A percentile compares a stretch with the other conserved stretches of the same genome.
phyloP scores from a whole-genome alignment of 75 land plant genomes.

The Pinus albicaulis region DNA sequence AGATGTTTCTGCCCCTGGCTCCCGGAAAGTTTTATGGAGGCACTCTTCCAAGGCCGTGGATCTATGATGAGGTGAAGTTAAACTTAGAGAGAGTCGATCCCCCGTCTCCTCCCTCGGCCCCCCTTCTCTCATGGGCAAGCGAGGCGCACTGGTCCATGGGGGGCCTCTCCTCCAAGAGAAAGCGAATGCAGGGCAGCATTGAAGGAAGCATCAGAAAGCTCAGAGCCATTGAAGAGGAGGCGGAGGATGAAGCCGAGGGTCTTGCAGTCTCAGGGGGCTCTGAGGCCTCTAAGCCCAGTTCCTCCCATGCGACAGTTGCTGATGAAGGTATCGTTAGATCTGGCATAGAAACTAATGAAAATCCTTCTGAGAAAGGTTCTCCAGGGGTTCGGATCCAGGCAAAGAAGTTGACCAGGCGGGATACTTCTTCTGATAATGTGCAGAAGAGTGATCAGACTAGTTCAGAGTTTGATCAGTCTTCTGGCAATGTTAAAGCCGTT shows the following conservation, averaged over 20 bases:
- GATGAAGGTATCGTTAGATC: neutral
- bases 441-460: neutral
- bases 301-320: neutral
- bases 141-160: slow-evolving; percentile 97
- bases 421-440: neutral
- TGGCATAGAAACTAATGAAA: neutral
- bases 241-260: slow-evolving; percentile 10
- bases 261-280: neutral
- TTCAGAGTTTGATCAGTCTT: neutral
- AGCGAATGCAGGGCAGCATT: slow-evolving; percentile 73
- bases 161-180: slow-evolving; percentile 63
- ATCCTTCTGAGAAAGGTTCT: too few species aligned
- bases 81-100: slow-evolving; percentile 66
- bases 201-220: slow-evolving; percentile 75
- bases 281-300: neutral
- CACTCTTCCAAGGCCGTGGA: slow-evolving; percentile 77
- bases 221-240: slow-evolving; percentile 26
- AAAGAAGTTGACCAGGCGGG: neutral
- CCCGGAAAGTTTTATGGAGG: slow-evolving; percentile 78
- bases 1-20: neutral
- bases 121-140: slow-evolving; percentile 74
- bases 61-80: slow-evolving; percentile 57
- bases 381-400: neutral
- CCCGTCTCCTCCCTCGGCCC: slow-evolving; percentile 54
- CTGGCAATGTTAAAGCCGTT: too few species aligned